A percentile compares a stretch with the other conserved stretches of the same genome.
These are phyloP conservation scores for Leptographium flavum DNA, from an alignment of 2,329 filamentous ascomycete genomes.

Conservation along the genomic window DNA sequence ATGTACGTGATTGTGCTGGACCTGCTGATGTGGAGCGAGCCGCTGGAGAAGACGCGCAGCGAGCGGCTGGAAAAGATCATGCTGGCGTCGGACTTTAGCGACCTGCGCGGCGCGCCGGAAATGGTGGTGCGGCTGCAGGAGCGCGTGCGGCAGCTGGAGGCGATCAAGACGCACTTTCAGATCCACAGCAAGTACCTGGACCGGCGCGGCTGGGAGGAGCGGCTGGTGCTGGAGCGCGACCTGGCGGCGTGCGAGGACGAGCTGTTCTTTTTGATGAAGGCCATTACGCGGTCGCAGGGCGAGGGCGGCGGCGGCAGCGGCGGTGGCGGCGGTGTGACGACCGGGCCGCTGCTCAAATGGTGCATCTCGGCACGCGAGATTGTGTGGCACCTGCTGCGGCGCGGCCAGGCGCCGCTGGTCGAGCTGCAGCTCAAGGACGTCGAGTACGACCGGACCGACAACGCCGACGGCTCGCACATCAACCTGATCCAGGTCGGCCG, in stretches of 20 bases:
- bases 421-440: constrained; percentile 88
- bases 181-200: constrained; percentile 80
- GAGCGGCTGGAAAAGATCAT: constrained; percentile 97
- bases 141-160: constrained; percentile 82
- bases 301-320: too few relatives aligned
- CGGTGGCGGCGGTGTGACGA: not conserved
- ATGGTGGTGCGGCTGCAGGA: constrained; percentile 87
- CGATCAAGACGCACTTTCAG: constrained; percentile 94
- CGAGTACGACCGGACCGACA: constrained; percentile 89
- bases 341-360: constrained; percentile 61
- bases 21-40: constrained; percentile 89
- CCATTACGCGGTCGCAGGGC: constrained; percentile 84
- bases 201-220: constrained; percentile 80
- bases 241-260: constrained; percentile 86
- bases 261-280: constrained; percentile 99
- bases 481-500: constrained; percentile 82
- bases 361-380: constrained; percentile 91
- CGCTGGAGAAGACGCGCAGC: constrained; percentile 88
- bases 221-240: constrained; percentile 77
- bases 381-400: constrained; percentile 89
- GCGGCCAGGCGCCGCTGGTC: constrained; percentile 73
- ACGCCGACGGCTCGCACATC: constrained; percentile 90
- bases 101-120: constrained; percentile 81
- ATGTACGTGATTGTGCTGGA: constrained; percentile 98
- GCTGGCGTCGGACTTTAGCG: constrained; percentile 95